A percentile compares a stretch with the other conserved stretches of the same genome.
Evolutionary conservation across 495 filamentous ascomycete species (phyloP).

Genomic region (Penicillium angulare): DNA sequence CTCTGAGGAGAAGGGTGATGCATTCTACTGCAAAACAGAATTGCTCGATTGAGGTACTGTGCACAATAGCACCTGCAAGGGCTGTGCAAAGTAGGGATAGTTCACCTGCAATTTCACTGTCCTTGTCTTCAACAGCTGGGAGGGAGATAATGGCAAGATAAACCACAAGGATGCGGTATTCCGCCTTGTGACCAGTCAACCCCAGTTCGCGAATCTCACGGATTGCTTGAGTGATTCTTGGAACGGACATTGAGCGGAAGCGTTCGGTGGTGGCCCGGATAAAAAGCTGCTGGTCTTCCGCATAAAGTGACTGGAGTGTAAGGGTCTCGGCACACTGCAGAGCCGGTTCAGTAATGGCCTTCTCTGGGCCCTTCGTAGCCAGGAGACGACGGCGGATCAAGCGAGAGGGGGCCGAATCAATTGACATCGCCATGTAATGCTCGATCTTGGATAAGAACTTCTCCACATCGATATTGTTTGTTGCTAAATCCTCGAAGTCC

Average conservation of each 20-base stretch:
- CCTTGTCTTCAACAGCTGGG: slow-evolving; percentile 39
- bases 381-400: slow-evolving; percentile 40
- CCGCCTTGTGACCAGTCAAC: slow-evolving; percentile 29
- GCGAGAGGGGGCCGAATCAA: slow-evolving; percentile 35
- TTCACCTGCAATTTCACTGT: slow-evolving; percentile 32
- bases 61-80: slow-evolving; percentile 28
- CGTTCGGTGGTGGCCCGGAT: slow-evolving; percentile 37
- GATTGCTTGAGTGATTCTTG: slow-evolving; percentile 29
- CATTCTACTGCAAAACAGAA: slow-evolving; percentile 58
- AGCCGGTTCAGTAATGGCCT: slow-evolving; percentile 30
- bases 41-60: slow-evolving; percentile 44
- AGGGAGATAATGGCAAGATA: slow-evolving; percentile 37
- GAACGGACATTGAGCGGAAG: slow-evolving; percentile 35
- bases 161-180: slow-evolving; percentile 35
- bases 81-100: slow-evolving; percentile 37
- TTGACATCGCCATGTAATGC: slow-evolving; percentile 38
- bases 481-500: slow-evolving; percentile 44
- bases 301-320: slow-evolving; percentile 37
- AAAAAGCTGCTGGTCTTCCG: slow-evolving; percentile 43
- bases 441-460: slow-evolving; percentile 42
- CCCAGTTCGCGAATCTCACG: slow-evolving; percentile 34
- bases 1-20: slow-evolving; percentile 57
- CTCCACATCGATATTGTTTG: slow-evolving; percentile 36
- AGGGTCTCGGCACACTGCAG: slow-evolving; percentile 39
- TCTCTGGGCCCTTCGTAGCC: slow-evolving; percentile 31